Conservation (phyloP, 2,329 filamentous ascomycete species). For the Calonectria multiphialidica region DNA sequence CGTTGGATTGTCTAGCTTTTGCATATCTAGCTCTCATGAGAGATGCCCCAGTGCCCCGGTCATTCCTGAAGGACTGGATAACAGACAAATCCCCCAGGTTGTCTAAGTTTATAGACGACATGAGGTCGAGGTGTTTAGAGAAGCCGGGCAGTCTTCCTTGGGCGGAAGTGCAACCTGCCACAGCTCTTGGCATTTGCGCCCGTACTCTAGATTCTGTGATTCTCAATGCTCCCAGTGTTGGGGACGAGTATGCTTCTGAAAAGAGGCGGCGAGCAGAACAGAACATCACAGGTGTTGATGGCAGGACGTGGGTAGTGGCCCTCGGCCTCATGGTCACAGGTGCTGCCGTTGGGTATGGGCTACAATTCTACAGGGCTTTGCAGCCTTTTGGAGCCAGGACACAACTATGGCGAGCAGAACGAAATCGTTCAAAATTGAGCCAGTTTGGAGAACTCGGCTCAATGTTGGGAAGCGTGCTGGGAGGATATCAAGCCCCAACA, state of each 20-base stretch:
- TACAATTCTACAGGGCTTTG: slow-evolving; percentile 55
- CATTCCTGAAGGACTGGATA: slow-evolving; percentile 57
- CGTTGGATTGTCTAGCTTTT: slow-evolving; percentile 81
- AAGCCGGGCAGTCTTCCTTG: slow-evolving; percentile 43
- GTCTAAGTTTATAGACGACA: slow-evolving; percentile 47
- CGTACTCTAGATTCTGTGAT: slow-evolving; percentile 51
- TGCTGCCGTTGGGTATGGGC: slow-evolving; percentile 53
- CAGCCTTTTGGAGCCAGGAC: slow-evolving; percentile 59
- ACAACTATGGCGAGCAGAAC: slow-evolving; percentile 56
- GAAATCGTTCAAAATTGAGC: slow-evolving; percentile 48
- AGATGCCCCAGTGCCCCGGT: slow-evolving; percentile 57
- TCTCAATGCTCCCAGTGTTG: slow-evolving; percentile 50
- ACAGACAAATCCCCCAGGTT: slow-evolving; percentile 45
- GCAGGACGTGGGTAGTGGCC: slow-evolving; percentile 46
- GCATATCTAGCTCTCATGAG: slow-evolving; percentile 85
- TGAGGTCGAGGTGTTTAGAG: slow-evolving; percentile 41
- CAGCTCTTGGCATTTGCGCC: slow-evolving; percentile 40
- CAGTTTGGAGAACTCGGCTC: slow-evolving; percentile 62
- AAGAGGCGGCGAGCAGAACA: slow-evolving; percentile 52
- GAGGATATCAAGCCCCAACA: slow-evolving; percentile 37
- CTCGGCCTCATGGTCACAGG: slow-evolving; percentile 52
- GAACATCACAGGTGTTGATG: slow-evolving; percentile 48
- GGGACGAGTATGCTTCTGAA: slow-evolving; percentile 51
- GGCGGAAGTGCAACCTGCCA: slow-evolving; percentile 34
- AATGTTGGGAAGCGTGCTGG: slow-evolving; percentile 54